Conservation (phyloP, 2,329 filamentous ascomycete species). For the Biscogniauxia mediterranea region DNA sequence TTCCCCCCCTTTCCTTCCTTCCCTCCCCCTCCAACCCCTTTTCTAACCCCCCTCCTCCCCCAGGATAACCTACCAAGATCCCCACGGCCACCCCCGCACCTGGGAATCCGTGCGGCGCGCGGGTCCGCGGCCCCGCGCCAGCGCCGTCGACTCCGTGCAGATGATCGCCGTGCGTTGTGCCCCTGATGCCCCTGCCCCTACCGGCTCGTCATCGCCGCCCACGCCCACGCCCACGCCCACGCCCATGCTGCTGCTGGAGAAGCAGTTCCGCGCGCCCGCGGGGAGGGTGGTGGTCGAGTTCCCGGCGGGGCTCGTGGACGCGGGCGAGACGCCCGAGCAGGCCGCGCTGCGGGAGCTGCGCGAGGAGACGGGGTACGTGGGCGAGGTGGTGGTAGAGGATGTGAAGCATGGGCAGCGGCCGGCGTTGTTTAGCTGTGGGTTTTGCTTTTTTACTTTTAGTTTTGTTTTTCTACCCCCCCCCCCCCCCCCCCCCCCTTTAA, state of each 20-base stretch:
- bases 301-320: constrained; percentile 40
- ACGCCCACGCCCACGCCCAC: too few relatives aligned
- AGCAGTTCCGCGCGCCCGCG: constrained; percentile 39
- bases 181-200: too few relatives aligned
- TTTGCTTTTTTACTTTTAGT: background rate
- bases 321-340: constrained; percentile 35
- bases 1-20: too few relatives aligned
- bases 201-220: too few relatives aligned
- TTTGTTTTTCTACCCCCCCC: background rate
- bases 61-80: constrained; percentile 32
- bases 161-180: constrained; percentile 31
- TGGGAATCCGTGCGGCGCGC: constrained; percentile 31
- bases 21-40: background rate
- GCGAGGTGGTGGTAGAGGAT: constrained; percentile 28
- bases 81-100: constrained; percentile 26
- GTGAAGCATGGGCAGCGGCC: constrained; percentile 19
- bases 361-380: constrained; percentile 40
- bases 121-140: constrained; percentile 24
- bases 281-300: constrained; percentile 40
- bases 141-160: constrained; percentile 30
- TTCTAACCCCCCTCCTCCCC: constrained; percentile 1
- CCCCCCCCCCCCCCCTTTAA: too few relatives aligned
- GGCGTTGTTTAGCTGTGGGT: constrained; percentile 31
- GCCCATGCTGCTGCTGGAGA: constrained; percentile 36
- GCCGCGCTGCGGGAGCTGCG: constrained; percentile 39